Percentiles rank a stretch among this genome's conserved stretches.
Conservation (phyloP, 2,329 filamentous ascomycete genomes). For the Keithomyces neogunnii region DNA sequence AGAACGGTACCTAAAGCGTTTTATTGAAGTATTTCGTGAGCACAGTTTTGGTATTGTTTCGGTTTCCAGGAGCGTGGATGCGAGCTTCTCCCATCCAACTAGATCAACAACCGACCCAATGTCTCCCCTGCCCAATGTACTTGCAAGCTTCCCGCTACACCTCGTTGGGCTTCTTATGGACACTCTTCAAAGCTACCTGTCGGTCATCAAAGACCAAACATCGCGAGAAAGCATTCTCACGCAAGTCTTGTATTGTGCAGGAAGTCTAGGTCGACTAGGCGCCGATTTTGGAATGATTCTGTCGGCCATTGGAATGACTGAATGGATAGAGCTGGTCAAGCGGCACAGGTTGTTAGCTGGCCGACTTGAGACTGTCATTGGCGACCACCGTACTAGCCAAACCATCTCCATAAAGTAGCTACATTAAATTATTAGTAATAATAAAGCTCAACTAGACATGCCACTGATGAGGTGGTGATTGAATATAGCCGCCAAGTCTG, state of each 20-base stretch:
- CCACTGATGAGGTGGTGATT: no score
- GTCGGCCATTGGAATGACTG: slow-evolving; percentile 47
- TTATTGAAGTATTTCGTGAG: slow-evolving; percentile 95
- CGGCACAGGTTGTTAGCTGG: slow-evolving; percentile 81
- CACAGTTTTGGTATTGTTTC: slow-evolving; percentile 95
- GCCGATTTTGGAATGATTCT: slow-evolving; percentile 90
- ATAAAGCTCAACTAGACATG: no score
- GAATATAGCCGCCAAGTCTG: no score
- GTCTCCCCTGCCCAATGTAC: slow-evolving; percentile 61
- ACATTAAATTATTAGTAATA: no score
- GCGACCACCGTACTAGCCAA: slow-evolving; percentile 31
- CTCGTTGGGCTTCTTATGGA: slow-evolving; percentile 73
- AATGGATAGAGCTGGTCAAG: slow-evolving; percentile 86
- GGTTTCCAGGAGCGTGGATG: slow-evolving; percentile 78
- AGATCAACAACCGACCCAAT: slow-evolving; percentile 26
- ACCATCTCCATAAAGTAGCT: neutral
- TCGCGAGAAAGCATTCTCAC: slow-evolving; percentile 82
- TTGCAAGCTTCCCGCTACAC: slow-evolving; percentile 78
- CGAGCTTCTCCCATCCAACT: slow-evolving; percentile 23
- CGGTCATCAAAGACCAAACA: slow-evolving; percentile 70
- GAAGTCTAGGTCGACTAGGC: slow-evolving; percentile 79
- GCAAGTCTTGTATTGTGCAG: slow-evolving; percentile 87
- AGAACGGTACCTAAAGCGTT: slow-evolving; percentile 87
- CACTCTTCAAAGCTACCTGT: slow-evolving; percentile 67
- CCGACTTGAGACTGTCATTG: slow-evolving; percentile 61